Percentiles rank a stretch among this genome's conserved stretches.
phyloP scores from a whole-genome alignment of 1,284 basidiomycete genomes.

The Cryptococcus deneoformans region DNA sequence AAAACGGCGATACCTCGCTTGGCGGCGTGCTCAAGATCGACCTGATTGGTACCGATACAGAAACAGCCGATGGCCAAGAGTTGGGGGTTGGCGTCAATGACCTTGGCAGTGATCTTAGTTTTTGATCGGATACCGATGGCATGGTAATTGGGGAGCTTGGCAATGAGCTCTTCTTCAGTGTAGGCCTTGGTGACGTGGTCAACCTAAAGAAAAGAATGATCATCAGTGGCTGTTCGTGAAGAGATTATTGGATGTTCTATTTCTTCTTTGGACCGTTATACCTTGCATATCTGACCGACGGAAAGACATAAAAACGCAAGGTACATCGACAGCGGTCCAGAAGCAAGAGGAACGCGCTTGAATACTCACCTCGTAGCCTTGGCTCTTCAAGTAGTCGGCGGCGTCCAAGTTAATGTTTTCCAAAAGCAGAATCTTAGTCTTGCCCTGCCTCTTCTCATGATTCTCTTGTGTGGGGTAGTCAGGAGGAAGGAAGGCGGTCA shows the following conservation, averaged over 20 bases:
- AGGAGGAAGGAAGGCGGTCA: conserved; percentile 48
- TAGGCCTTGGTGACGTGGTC: conserved; percentile 86
- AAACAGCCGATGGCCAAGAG: conserved; percentile 97
- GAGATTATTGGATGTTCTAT: no score
- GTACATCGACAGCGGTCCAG: not conserved
- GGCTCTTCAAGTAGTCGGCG: conserved; percentile 71
- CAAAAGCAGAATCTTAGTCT: conserved; percentile 65
- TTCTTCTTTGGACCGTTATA: no score
- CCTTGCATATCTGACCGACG: no score
- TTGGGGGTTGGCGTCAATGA: conserved; percentile 79
- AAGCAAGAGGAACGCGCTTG: no score
- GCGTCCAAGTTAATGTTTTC: conserved; percentile 97
- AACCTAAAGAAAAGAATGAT: conserved; percentile 59
- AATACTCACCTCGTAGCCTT: conserved; percentile 64
- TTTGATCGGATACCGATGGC: conserved; percentile 97
- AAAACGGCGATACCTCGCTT: conserved; percentile 94
- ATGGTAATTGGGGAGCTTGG: conserved; percentile 84
- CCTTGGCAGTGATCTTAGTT: conserved; percentile 89
- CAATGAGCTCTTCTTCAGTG: conserved; percentile 87
- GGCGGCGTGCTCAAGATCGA: conserved; percentile 82
- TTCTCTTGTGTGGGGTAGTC: conserved; percentile 36
- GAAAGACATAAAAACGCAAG: not conserved
- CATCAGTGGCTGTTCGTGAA: not conserved
- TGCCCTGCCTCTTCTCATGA: conserved; percentile 35
- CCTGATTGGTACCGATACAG: conserved; percentile 99